Conservation (phyloP, 352 stramenopile genomes). For the Phytophthora cactorum region DNA sequence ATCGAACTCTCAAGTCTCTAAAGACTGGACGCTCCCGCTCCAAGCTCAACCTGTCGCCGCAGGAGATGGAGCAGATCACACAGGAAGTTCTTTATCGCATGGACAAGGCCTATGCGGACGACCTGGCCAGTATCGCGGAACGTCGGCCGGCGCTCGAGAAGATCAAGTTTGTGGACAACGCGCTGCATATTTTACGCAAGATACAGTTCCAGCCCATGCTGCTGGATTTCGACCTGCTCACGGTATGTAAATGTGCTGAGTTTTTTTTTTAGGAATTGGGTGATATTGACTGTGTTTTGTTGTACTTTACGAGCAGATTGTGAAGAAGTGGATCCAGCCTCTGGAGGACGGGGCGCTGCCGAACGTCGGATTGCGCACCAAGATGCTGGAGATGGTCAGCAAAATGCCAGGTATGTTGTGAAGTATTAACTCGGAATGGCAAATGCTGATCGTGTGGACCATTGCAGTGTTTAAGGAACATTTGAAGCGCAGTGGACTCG, state of each 20-base stretch:
- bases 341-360: slow-evolving; percentile 77
- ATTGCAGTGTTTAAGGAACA: slow-evolving; percentile 89
- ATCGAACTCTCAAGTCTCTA: slow-evolving; percentile 82
- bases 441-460: background rate
- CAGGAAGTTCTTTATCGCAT: slow-evolving; percentile 91
- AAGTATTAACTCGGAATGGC: background rate
- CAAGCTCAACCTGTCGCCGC: slow-evolving; percentile 83
- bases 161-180: slow-evolving; percentile 85
- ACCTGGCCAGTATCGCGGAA: slow-evolving; percentile 69
- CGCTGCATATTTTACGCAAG: slow-evolving; percentile 78
- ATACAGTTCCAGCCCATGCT: slow-evolving; percentile 88
- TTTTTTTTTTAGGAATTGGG: background rate
- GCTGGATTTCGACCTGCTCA: slow-evolving; percentile 87
- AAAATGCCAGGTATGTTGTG: slow-evolving; percentile 65
- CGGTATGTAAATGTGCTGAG: slow-evolving; percentile 42
- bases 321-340: slow-evolving; percentile 92
- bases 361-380: slow-evolving; percentile 86
- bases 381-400: slow-evolving; percentile 85
- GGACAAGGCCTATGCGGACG: slow-evolving; percentile 87
- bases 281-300: background rate
- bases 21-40: slow-evolving; percentile 76
- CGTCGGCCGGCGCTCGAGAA: slow-evolving; percentile 76
- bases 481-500: slow-evolving; percentile 88
- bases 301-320: slow-evolving; percentile 50
- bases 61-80: slow-evolving; percentile 88